Evolutionary conservation across 202 grass and related monocot genomes (phyloP).

Genomic region (Brachypodium distachyon): DNA sequence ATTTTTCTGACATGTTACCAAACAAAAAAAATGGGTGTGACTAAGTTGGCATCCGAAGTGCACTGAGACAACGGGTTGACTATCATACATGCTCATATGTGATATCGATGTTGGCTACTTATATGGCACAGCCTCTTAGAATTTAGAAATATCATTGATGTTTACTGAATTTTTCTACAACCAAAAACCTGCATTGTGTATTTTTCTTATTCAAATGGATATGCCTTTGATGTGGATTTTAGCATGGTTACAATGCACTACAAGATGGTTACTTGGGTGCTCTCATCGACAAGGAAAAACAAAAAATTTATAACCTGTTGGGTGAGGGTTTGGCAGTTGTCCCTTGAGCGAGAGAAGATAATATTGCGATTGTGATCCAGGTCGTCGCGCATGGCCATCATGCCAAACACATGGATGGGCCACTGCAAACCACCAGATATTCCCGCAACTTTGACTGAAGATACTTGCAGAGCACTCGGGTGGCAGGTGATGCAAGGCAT

Average conservation of each 20-base stretch:
- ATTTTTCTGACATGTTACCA: too few relatives aligned
- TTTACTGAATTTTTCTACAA: not conserved
- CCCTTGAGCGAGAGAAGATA: not conserved
- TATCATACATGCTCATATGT: not conserved
- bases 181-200: not conserved
- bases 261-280: not conserved
- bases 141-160: not conserved
- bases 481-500: not conserved
- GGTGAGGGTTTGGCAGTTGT: not conserved
- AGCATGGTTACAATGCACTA: not conserved
- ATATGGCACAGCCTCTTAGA: not conserved
- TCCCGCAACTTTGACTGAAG: not conserved
- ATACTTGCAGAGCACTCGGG: not conserved
- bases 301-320: not conserved
- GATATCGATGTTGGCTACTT: not conserved
- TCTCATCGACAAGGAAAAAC: not conserved
- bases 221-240: not conserved
- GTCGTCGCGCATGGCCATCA: not conserved
- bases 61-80: too few relatives aligned
- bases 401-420: not conserved
- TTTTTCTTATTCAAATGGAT: not conserved
- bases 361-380: constrained; percentile 1
- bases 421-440: not conserved
- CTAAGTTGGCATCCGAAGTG: not conserved
- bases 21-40: not conserved